phyloP scores from a whole-genome alignment of 805 yeast genomes.

The Lipomyces kockii region DNA sequence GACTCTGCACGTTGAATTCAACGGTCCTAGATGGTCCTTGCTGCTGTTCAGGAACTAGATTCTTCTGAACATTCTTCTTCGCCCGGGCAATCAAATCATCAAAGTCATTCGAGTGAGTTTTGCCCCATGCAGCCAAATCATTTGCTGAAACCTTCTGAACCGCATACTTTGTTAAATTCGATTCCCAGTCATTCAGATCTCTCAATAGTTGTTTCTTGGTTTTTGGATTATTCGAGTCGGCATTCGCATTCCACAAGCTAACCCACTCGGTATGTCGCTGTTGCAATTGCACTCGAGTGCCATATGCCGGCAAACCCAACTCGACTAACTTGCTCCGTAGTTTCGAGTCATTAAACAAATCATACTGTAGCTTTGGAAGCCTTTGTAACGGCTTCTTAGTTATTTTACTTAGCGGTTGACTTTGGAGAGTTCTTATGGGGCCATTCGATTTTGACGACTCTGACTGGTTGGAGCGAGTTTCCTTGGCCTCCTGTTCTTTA shows the following conservation, averaged over 20 bases:
- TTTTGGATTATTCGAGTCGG: constrained; percentile 71
- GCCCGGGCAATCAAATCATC: constrained; percentile 39
- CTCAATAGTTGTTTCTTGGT: constrained; percentile 59
- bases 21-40: neutral
- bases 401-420: neutral
- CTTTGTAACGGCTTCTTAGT: constrained; percentile 38
- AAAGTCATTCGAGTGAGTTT: constrained; percentile 38
- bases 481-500: neutral
- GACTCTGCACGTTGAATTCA: neutral
- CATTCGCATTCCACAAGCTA: constrained; percentile 77
- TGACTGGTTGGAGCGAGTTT: neutral
- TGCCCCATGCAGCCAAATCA: constrained; percentile 39
- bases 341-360: constrained; percentile 60
- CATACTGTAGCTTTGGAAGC: constrained; percentile 67
- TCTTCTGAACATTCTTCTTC: constrained; percentile 13
- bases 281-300: constrained; percentile 67
- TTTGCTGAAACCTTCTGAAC: constrained; percentile 35
- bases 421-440: neutral
- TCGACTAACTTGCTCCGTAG: constrained; percentile 63
- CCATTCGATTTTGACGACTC: neutral
- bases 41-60: neutral
- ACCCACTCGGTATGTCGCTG: constrained; percentile 76
- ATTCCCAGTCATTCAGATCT: constrained; percentile 71
- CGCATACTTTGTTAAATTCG: constrained; percentile 40
- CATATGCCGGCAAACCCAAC: constrained; percentile 62